Percentiles rank a stretch among this genome's conserved stretches.
These are phyloP conservation scores for Xylaria sp. DNA, from an alignment of 2,329 filamentous ascomycete genomes.

Conservation along the genomic window DNA sequence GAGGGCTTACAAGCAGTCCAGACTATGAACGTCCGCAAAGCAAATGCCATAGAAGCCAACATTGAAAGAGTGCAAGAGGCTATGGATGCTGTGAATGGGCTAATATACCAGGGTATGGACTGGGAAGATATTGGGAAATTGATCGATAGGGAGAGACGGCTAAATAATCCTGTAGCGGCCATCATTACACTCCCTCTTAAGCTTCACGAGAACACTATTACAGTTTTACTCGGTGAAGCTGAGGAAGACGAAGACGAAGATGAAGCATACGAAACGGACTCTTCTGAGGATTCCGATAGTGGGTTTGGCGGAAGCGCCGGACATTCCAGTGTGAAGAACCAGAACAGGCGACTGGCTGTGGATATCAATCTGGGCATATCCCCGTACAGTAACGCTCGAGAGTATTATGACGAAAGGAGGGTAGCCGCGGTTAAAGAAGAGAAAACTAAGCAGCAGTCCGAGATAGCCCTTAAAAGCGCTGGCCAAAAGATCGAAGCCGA, in stretches of 20 bases:
- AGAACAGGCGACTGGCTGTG: constrained; percentile 71
- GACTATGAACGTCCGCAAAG: constrained; percentile 85
- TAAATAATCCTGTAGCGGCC: constrained; percentile 84
- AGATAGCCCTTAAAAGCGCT: constrained; percentile 85
- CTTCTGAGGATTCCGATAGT: constrained; percentile 67
- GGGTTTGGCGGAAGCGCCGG: constrained; percentile 53
- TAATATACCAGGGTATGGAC: constrained; percentile 96
- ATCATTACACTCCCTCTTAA: constrained; percentile 90
- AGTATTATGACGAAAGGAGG: constrained; percentile 92
- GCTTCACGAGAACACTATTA: constrained; percentile 88
- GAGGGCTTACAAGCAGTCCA: constrained; percentile 85
- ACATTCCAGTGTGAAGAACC: constrained; percentile 52
- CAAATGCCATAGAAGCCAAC: constrained; percentile 90
- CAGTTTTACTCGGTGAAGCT: constrained; percentile 78
- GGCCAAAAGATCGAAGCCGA: constrained; percentile 89
- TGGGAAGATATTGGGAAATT: constrained; percentile 92
- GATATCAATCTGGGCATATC: constrained; percentile 86
- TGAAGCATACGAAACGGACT: constrained; percentile 73
- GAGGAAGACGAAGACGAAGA: constrained; percentile 71
- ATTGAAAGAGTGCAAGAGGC: constrained; percentile 91
- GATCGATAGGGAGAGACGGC: constrained; percentile 85
- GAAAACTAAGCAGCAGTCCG: constrained; percentile 84
- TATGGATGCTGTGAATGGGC: constrained; percentile 88
- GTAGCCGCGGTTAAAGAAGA: constrained; percentile 86
- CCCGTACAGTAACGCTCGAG: constrained; percentile 88